Evolutionary conservation across 2,329 filamentous ascomycete species (phyloP), one percentile per base, ranked within the genome.

Genomic region (Sclerotinia minor): DNA sequence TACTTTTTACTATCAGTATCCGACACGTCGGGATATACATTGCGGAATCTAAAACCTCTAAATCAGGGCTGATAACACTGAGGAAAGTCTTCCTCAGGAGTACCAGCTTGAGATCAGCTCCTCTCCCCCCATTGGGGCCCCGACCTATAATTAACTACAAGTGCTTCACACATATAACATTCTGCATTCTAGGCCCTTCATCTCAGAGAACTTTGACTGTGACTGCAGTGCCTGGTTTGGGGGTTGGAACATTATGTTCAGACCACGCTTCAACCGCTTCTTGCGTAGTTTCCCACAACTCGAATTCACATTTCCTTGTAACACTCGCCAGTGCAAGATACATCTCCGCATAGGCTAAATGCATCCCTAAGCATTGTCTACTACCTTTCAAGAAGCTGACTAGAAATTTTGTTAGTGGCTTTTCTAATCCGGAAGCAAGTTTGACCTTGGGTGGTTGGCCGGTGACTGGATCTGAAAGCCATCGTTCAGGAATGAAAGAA

Each of bases 331-430:
- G n/a, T 19, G 19, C 44, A 26, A 70, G n/a, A 55, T 67, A 67
- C 3, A 70, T 2, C 63, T 67, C 64, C 15, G 69, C 57, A 64
- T 67, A 69, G 2, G 49, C 67, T 19, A 75, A 61, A 64, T 73
- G 70, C 44, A 73, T 73, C 2, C 82, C 81, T 6, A 83, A 73
- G 67, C 82, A 83, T n/a, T 74, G 75, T 11, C 81, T 72, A 7
- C 76, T 76, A 0, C 80, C 82, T 65, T 79, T 81, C 3, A 77
- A 79, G 69, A 83, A 83, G 0, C 79, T 67, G n/a, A 82, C 74
- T 53, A 82, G 77, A 57, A 76, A 78, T n/a, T 75, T 75, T 41
- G 65, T 24, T 6, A 67, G 19, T 5, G 24, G 45, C 24, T 63
- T 61, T 45, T 67, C 57, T 50, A 52, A 54, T 8, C 65, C 65